Conservation (phyloP, 306 rosid genomes). For the Lagenaria siceraria region DNA sequence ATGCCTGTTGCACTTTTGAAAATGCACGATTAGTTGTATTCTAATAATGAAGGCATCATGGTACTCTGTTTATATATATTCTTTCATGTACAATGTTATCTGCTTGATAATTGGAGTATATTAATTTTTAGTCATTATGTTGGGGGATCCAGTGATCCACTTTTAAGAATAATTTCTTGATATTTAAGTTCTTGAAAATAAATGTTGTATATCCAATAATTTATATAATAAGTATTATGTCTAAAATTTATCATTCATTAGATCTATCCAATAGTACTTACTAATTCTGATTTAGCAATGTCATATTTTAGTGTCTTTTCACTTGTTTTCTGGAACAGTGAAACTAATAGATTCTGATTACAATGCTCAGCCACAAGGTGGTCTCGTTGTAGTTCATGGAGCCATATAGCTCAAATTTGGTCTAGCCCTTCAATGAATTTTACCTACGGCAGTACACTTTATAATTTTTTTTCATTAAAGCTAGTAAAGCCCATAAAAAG, state of each 20-base stretch:
- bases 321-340: too few species aligned
- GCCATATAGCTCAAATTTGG: too few species aligned
- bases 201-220: too few species aligned
- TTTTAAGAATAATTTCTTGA: neutral
- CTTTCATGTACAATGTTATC: neutral
- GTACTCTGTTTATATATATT: neutral
- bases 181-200: too few species aligned
- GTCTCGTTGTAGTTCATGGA: neutral
- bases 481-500: too few species aligned
- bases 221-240: neutral
- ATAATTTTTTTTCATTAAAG: too few species aligned
- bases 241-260: neutral
- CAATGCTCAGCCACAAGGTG: neutral
- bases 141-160: neutral
- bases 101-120: too few species aligned
- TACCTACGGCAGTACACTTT: too few species aligned
- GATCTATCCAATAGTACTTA: too few species aligned
- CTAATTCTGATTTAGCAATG: neutral
- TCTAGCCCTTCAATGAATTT: too few species aligned
- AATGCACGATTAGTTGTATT: neutral
- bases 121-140: neutral
- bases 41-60: neutral
- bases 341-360: too few species aligned
- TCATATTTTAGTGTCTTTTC: neutral
- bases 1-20: neutral